A percentile compares a stretch with the other conserved stretches of the same genome.
Conservation (phyloP, 306 rosid genomes). For the Fragaria iinumae region DNA sequence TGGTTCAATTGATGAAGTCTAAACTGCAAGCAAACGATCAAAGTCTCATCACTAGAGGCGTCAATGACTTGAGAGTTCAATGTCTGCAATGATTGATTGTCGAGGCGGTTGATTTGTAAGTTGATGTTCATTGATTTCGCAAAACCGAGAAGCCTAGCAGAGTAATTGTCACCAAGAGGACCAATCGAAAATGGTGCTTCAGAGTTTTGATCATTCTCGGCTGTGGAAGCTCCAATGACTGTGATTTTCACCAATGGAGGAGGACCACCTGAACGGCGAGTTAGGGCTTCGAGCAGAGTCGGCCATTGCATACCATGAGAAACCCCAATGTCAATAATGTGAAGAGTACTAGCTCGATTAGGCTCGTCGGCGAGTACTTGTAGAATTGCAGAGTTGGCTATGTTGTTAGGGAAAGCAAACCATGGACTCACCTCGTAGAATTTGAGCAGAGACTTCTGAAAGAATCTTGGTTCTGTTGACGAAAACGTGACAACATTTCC, state of each 20-base stretch:
- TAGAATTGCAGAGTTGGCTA: slow-evolving; percentile 78
- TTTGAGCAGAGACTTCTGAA: slow-evolving; percentile 64
- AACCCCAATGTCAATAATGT: slow-evolving; percentile 86
- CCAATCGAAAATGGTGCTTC: slow-evolving; percentile 64
- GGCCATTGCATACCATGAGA: slow-evolving; percentile 98
- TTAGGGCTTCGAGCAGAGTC: slow-evolving; percentile 75
- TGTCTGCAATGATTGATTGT: slow-evolving; percentile 46
- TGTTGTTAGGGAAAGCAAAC: slow-evolving; percentile 83
- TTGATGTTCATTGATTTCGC: slow-evolving; percentile 68
- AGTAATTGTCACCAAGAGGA: slow-evolving; percentile 74
- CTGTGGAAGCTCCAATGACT: slow-evolving; percentile 45
- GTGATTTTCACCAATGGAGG: slow-evolving; percentile 81
- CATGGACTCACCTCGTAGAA: slow-evolving; percentile 92
- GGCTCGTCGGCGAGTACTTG: slow-evolving; percentile 61
- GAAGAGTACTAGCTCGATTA: slow-evolving; percentile 43
- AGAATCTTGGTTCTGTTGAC: slow-evolving; percentile 61
- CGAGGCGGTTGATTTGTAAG: slow-evolving; percentile 61
- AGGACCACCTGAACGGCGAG: slow-evolving; percentile 76
- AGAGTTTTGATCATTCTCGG: slow-evolving; percentile 42
- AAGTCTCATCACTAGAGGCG: slow-evolving; percentile 46
- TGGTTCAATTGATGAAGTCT: slow-evolving; percentile 75
- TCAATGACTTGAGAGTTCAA: slow-evolving; percentile 44
- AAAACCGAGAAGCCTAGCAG: slow-evolving; percentile 58
- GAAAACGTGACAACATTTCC: slow-evolving; percentile 47
- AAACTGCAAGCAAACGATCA: slow-evolving; percentile 77